Percentiles rank a stretch among this genome's conserved stretches.
These are phyloP conservation scores for Euphorbia celastroides DNA, from an alignment of 441 rosid species.

Conservation along the genomic window DNA sequence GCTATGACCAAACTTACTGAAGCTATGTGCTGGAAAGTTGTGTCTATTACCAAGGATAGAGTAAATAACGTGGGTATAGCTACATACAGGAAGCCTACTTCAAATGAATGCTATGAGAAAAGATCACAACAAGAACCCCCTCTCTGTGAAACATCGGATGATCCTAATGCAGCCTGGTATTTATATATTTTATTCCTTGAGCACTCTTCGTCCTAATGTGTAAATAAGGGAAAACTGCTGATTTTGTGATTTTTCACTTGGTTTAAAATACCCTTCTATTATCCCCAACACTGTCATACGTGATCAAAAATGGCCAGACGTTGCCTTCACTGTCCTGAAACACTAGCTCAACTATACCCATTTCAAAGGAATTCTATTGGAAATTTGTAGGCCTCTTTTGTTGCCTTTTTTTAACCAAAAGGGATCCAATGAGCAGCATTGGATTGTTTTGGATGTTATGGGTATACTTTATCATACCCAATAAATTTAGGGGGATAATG, in stretches of 20 bases:
- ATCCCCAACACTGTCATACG: background rate
- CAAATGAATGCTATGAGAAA: slow-evolving; percentile 68
- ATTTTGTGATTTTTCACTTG: background rate
- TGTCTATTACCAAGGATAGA: slow-evolving; percentile 54
- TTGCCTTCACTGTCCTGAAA: background rate
- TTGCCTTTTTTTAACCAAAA: background rate
- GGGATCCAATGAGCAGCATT: background rate
- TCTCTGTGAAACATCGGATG: slow-evolving; percentile 65
- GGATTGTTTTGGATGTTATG: background rate
- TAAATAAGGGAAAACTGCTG: slow-evolving; percentile 6
- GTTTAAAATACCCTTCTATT: background rate
- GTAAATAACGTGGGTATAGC: slow-evolving; percentile 73
- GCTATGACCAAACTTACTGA: slow-evolving; percentile 66
- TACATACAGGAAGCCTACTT: slow-evolving; percentile 64
- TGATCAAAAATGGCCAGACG: background rate
- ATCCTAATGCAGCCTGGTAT: slow-evolving; percentile 91
- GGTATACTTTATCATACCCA: background rate
- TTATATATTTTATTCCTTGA: background rate
- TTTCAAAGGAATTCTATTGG: background rate
- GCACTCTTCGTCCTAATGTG: background rate
- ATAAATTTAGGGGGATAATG: background rate
- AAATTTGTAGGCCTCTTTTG: background rate
- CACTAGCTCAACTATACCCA: background rate
- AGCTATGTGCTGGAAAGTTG: slow-evolving; percentile 85
- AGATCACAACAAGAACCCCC: slow-evolving; percentile 71